A percentile compares a stretch with the other conserved stretches of the same genome.
Conservation (phyloP, 2,329 filamentous ascomycete species). For the Aureobasidium sp. region DNA sequence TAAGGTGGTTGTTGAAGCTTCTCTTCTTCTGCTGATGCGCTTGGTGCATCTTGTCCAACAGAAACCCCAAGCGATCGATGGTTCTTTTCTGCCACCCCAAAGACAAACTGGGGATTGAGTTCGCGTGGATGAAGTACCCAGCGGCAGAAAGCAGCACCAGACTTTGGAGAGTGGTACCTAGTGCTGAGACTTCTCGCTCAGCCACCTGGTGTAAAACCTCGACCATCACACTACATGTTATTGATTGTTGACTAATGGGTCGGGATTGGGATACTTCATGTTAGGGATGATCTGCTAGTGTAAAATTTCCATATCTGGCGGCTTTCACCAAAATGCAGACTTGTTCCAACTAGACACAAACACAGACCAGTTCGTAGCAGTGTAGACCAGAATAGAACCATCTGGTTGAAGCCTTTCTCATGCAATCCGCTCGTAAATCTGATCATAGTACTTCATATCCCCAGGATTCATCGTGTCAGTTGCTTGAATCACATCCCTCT, state of each 20-base stretch:
- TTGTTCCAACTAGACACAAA: background rate
- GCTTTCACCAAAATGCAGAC: background rate
- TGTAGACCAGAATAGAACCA: background rate
- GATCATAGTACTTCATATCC: background rate
- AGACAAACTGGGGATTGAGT: background rate
- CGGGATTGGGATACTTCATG: background rate
- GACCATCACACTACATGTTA: background rate
- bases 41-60: background rate
- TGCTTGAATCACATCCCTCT: too few species aligned
- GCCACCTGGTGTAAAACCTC: background rate
- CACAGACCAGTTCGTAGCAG: background rate
- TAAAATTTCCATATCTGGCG: background rate
- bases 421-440: background rate
- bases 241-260: background rate
- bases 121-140: background rate
- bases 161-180: background rate
- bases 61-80: background rate
- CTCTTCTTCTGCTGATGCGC: background rate
- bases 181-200: background rate
- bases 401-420: background rate
- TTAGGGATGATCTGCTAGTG: background rate
- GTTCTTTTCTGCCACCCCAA: background rate
- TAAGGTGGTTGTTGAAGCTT: too few species aligned
- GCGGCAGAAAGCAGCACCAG: background rate
- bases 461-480: too few species aligned